Conservation (phyloP, 768 basidiomycete species). For the Russula compacta region DNA sequence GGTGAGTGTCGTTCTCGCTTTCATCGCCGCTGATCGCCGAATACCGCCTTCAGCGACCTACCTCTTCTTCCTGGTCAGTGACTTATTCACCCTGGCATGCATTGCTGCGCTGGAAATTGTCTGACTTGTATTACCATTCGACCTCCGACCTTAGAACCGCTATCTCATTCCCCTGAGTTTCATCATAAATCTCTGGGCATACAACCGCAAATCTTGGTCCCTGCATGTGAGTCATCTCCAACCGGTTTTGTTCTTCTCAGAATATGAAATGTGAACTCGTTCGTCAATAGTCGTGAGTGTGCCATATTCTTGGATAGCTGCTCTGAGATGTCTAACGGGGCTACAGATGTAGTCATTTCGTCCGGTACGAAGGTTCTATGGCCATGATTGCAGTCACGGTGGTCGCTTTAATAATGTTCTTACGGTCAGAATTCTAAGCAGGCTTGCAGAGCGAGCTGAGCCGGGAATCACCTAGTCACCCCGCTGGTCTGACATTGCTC, state of each 20-base stretch:
- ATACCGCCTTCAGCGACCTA: slow-evolving; percentile 23
- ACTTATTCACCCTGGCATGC: not conserved
- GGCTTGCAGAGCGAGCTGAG: not conserved
- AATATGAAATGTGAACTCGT: no score
- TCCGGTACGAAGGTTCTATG: slow-evolving; percentile 33
- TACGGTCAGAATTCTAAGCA: slow-evolving; percentile 31
- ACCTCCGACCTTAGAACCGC: slow-evolving; percentile 38
- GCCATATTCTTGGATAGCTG: no score
- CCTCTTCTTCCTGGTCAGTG: slow-evolving; percentile 32
- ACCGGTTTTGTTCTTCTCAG: not conserved
- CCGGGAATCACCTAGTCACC: not conserved
- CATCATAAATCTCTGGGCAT: slow-evolving; percentile 40
- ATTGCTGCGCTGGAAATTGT: not conserved
- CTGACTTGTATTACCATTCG: not conserved
- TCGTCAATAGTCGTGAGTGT: not conserved
- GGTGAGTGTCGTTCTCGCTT: slow-evolving; percentile 29
- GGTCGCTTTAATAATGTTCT: slow-evolving; percentile 50
- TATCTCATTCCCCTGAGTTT: slow-evolving; percentile 58
- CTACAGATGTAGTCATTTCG: slow-evolving; percentile 24
- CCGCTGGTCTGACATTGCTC: not conserved
- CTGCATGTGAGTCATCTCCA: slow-evolving; percentile 6
- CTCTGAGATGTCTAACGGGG: not conserved
- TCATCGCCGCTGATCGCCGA: not conserved
- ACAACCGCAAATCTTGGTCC: slow-evolving; percentile 21
- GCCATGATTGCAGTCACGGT: slow-evolving; percentile 44